These are phyloP conservation scores for Aspergillus leporis DNA, from an alignment of 495 filamentous ascomycete genomes.

Conservation along the genomic window DNA sequence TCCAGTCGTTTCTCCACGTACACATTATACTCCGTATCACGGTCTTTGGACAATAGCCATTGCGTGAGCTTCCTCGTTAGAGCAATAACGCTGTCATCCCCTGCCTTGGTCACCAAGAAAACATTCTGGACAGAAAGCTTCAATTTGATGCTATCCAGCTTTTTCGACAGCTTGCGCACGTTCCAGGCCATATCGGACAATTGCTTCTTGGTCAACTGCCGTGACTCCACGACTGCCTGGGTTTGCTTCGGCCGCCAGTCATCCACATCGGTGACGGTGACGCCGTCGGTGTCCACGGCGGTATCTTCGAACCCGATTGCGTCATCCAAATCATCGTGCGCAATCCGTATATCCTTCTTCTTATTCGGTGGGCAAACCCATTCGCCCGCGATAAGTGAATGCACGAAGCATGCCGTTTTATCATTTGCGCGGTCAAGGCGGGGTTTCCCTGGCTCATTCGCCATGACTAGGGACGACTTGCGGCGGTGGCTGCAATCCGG, in stretches of 20 bases:
- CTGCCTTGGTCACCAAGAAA: conserved; percentile 85
- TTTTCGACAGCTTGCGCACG: conserved; percentile 85
- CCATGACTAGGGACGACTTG: conserved; percentile 79
- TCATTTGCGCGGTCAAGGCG: conserved; percentile 41
- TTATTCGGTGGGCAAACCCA: conserved; percentile 30
- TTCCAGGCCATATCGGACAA: conserved; percentile 95
- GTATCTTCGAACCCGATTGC: conserved; percentile 26
- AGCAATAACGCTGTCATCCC: conserved; percentile 78
- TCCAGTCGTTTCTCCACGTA: conserved; percentile 75
- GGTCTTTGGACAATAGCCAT: conserved; percentile 82
- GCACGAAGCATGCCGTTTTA: conserved; percentile 77
- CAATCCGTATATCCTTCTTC: conserved; percentile 31
- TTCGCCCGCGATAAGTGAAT: conserved; percentile 69
- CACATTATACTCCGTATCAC: conserved; percentile 70
- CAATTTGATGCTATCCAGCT: conserved; percentile 73
- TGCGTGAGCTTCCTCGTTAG: conserved; percentile 74
- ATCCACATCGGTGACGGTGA: conserved; percentile 22
- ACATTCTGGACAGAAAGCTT: conserved; percentile 79
- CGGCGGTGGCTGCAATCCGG: conserved; percentile 70
- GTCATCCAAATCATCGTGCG: conserved; percentile 22
- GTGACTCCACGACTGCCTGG: conserved; percentile 48
- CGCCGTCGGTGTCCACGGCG: conserved; percentile 22
- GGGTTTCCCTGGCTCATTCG: conserved; percentile 47
- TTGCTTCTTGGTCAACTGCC: conserved; percentile 87
- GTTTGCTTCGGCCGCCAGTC: conserved; percentile 28